phyloP scores from a whole-genome alignment of 2,329 filamentous ascomycete genomes.

The Colletotrichum paranaense region DNA sequence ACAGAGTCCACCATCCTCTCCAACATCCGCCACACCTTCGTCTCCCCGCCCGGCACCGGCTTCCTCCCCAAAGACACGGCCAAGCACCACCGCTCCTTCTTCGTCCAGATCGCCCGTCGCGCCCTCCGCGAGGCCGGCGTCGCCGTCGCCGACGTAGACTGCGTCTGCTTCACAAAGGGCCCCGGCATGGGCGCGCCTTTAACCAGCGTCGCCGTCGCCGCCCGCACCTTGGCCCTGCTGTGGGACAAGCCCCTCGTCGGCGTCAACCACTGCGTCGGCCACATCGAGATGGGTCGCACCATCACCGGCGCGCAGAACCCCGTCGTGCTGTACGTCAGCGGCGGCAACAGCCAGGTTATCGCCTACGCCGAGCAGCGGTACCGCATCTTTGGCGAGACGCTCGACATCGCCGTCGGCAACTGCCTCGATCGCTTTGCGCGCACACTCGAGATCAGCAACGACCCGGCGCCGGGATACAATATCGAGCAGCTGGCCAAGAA shows the following conservation, averaged over 20 bases:
- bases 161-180: constrained; percentile 94
- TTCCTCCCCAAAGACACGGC: constrained; percentile 98
- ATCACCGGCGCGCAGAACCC: constrained; percentile 93
- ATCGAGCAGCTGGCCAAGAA: constrained; percentile 92
- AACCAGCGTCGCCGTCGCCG: constrained; percentile 86
- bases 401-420: constrained; percentile 98
- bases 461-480: constrained; percentile 97
- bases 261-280: constrained; percentile 97
- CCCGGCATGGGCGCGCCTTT: constrained; percentile 97
- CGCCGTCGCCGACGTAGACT: constrained; percentile 76
- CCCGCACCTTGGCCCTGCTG: constrained; percentile 82
- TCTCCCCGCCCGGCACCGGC: constrained; percentile 89
- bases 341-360: constrained; percentile 98
- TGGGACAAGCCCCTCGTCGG: constrained; percentile 92
- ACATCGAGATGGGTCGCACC: constrained; percentile 97
- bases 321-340: constrained; percentile 94
- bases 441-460: constrained; percentile 90
- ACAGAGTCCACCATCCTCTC: constrained; percentile 79
- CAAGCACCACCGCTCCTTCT: constrained; percentile 87
- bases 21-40: constrained; percentile 94
- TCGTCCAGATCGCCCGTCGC: constrained; percentile 82
- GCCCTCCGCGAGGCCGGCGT: constrained; percentile 79
- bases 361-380: constrained; percentile 95
- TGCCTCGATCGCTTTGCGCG: constrained; percentile 96
- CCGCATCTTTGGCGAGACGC: constrained; percentile 96